Evolutionary conservation across 2,329 filamentous ascomycete species (phyloP), one percentile per base, ranked within the genome.

Genomic region (Xylaria digitata): DNA sequence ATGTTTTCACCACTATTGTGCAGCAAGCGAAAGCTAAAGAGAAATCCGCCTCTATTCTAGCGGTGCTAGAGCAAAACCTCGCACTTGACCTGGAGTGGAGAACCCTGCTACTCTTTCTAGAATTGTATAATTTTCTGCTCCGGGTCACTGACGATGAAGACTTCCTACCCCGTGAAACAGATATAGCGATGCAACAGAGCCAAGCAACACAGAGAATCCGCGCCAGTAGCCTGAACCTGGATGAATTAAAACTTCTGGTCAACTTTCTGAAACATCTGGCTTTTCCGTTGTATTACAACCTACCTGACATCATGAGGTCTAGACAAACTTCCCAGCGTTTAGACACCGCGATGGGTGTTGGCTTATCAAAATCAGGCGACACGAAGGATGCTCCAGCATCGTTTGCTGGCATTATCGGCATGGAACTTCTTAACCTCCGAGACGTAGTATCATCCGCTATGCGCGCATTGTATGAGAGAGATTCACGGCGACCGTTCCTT

Each of bases 131-230:
- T 1, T 98, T 98, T 76, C 89, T 97, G 2, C 83, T 98, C 13
- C 92, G 96, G 72, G 88, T 98, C 40, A 97, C 95, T 77, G 96
- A 99, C 72, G 96, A 99, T 70, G 95, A 98, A 71, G 96, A 99
- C 73, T 99, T 99, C 76, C 91, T 97, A 87, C 88, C 63, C 84
- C 85, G 62, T 80, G 86, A 68, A 81, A 78, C 45, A 81, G 83
- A 30, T 71, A 75, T 61, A 65, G 77, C 34, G 71, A 81, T 21
- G 72, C 78, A 79, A n/a, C 76, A 73, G 21, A 79, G 77, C 54
- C 81, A 77, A 32, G 81, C 78, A 26, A 82, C 74, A 62, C 86
- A 83, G 58, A 84, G 82, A 60, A 84, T 85, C 70, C 85, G 83
- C 78, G 83, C 81, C 68, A 91, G 92, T 77, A 90, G 92, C 50